Evolutionary conservation across 176 grass and related monocot species (phyloP), one percentile per base, ranked within the genome.

Genomic region (Aegilops sharonensis): DNA sequence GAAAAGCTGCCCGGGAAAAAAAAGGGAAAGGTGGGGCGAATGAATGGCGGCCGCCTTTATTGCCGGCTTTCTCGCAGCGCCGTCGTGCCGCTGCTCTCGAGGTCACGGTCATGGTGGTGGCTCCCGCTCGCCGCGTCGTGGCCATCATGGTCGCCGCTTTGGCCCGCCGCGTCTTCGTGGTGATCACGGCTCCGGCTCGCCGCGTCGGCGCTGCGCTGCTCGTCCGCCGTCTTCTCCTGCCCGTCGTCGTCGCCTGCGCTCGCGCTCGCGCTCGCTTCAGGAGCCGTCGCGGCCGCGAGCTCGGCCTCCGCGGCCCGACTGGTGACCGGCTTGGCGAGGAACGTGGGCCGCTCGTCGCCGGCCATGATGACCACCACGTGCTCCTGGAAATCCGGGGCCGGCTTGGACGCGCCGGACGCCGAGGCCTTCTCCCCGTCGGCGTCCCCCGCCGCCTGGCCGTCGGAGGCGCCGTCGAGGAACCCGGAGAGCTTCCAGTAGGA

Each of bases 401-500:
- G 32, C 66, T 30, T 59, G 29, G 81, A 75, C 34, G 71, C 63
- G 2, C 81, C n/a, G 37, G 59, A 52, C 52, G 52, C 87, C 39
- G 23, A 64, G 62, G 1, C 40, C 78, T 89, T 89, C 57, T 81
- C 89, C 9, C 42, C 86, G 17, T 40, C 85, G 23, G 18, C 63
- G 25, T 2, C 78, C 23, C 59, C 65, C 6, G 78, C 45, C 59
- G 18, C 32, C 54, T 42, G 78, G n/a, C 72, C 90, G 52, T 78
- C 65, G 7, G 14, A 17, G n/a, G 43, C 85, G 12, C 72, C 75
- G 85, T 92, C 88, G 11, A 98, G 93, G 80, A 89, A 92, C 27
- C 84, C 89, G 0, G 95, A 95, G 32, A 98, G 88, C 86, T 95
- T 98, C 93, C 93, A 94, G 89, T 98, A 98, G 60, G 95, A 95